Base-by-base conservation (phyloP, 2,329 filamentous ascomycete genomes). In the Fragosphaeria purpurea region DNA sequence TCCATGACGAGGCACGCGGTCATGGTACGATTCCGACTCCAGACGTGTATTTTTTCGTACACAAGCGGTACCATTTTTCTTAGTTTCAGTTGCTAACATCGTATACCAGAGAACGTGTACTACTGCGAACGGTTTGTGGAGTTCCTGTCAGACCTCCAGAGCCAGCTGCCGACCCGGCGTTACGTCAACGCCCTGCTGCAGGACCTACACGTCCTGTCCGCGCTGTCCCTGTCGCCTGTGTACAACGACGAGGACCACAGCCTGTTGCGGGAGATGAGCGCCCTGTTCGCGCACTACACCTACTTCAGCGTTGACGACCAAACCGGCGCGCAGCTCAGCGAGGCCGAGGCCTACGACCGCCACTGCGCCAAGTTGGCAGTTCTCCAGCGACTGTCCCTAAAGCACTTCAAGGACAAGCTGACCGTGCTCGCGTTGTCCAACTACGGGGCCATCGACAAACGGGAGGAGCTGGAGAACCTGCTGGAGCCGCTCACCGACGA, bases 61-160 rank as follows among this genome's bases (percentile, higher is more conserved):
- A 22, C 22, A 22, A 22, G 22, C 22, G 22, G 22, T 22, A 22
- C 22, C 22, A 22, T 22, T 22, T 22, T 22, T 22, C n/a, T 22
- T 22, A 22, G 22, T 22, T 22, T 22, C 22, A 22, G 22, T 22
- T 22, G 22, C 22, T 22, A 22, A 22, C 22, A 22, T 22, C 22
- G 2, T 22, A 22, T 22, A 22, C 22, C 22, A 67, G 84, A 89
- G 35, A 82, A 86, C 57, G 65, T 89, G 22, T 68, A 80, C 3
- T 98, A 96, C 66, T 95, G 88, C 63, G 91, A 97, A 66, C 80
- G 90, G n/a, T 91, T 97, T 56, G 68, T 93, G 47, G 93, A 98
- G 66, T 84, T 98, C 47, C 72, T 98, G 45, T 84, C 86, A 7
- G 93, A 98, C 63, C 70, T 98, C 22, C 82, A 94, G 64, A 96